Base-by-base conservation (phyloP, 1,139 yeast genomes). In the Yamadazyma jaroonii region DNA sequence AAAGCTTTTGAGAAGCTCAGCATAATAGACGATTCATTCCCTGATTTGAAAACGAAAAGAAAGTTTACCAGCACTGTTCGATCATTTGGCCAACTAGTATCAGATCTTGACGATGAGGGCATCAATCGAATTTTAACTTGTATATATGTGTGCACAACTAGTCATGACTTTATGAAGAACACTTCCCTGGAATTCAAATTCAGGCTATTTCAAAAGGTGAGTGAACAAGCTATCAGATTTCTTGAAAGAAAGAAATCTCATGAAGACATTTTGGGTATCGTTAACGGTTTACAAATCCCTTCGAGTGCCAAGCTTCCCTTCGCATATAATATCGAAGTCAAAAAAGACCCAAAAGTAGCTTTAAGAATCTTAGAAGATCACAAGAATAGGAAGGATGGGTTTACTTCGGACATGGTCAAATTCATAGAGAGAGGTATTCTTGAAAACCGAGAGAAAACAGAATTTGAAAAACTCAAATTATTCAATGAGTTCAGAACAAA, bases 31-130 rank as follows among this genome's bases (percentile, higher is more conserved):
- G 31, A 32, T 13, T 11, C 12, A 13, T 24, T 34, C n/a, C 27
- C 25, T 1, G 28, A 14, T 15, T 9, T 15, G 0, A 56, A 60
- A 31, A 54, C 44, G 26, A 25, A 31, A 10, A 53, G 52, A 3
- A 46, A 45, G 22, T 58, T 62, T 35, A 65, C 58, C 43, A 55
- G 56, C 36, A 40, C 55, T 2, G 37, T 66, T 6, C 44, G 67
- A 28, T 53, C 63, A 4, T 35, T 62, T 15, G 64, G 59, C 1
- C 69, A 64, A 40, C 44, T 60, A n/a, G 31, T 65, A 6, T 59
- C 71, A 1, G 42, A 52, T n/a, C 39, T 61, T 8, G 44, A 49
- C 3, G 39, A 55, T 1, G 39, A 42, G 1, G 45, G 51, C 17
- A 38, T 50, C 2, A 9, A 25, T 10, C 5, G 14, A 2, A 34